A percentile compares a stretch with the other conserved stretches of the same genome.
These are phyloP conservation scores for Singerocomus inundabilis DNA, from an alignment of 1,284 basidiomycete species.

Conservation along the genomic window DNA sequence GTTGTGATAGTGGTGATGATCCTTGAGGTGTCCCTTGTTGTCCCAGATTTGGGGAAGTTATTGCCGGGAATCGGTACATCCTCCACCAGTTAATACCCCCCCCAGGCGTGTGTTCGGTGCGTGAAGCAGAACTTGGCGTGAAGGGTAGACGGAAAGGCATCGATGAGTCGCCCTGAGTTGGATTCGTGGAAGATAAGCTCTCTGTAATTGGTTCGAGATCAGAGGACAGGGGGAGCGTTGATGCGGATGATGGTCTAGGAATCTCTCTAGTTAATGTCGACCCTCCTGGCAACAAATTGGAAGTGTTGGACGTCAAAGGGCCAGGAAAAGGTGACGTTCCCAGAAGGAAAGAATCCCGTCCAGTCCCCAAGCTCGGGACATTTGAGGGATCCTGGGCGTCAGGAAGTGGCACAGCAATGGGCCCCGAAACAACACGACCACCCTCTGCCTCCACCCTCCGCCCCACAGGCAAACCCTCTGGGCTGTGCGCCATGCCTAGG, in stretches of 20 bases:
- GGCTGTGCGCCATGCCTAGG: slow-evolving; percentile 25
- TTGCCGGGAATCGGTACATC: slow-evolving; percentile 72
- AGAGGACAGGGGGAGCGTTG: slow-evolving; percentile 1
- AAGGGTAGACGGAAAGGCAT: slow-evolving; percentile 34
- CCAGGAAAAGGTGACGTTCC: slow-evolving; percentile 16
- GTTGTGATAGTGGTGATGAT: slow-evolving; percentile 17
- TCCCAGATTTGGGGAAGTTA: slow-evolving; percentile 37
- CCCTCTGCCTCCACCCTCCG: slow-evolving; percentile 21
- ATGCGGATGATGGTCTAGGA: slow-evolving; percentile 3
- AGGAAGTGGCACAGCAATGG: slow-evolving; percentile 24
- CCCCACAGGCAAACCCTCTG: slow-evolving; percentile 12
- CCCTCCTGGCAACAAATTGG: slow-evolving; percentile 8
- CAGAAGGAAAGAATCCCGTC: slow-evolving; percentile 14
- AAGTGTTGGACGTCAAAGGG: slow-evolving; percentile 7
- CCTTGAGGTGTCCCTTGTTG: slow-evolving; percentile 20
- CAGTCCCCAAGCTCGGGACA: slow-evolving; percentile 11
- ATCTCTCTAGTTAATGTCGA: slow-evolving; percentile 1
- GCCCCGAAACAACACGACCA: slow-evolving; percentile 12
- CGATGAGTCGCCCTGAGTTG: slow-evolving; percentile 17
- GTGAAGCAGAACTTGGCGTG: slow-evolving; percentile 29
- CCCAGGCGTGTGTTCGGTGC: slow-evolving; percentile 34
- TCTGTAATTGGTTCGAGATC: slow-evolving; percentile 2
- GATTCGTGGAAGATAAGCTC: slow-evolving; percentile 3
- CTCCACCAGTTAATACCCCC: slow-evolving; percentile 79
- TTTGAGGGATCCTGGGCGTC: slow-evolving; percentile 26